phyloP scores from a whole-genome alignment of 2,329 filamentous ascomycete genomes.

The Botrytis aclada region DNA sequence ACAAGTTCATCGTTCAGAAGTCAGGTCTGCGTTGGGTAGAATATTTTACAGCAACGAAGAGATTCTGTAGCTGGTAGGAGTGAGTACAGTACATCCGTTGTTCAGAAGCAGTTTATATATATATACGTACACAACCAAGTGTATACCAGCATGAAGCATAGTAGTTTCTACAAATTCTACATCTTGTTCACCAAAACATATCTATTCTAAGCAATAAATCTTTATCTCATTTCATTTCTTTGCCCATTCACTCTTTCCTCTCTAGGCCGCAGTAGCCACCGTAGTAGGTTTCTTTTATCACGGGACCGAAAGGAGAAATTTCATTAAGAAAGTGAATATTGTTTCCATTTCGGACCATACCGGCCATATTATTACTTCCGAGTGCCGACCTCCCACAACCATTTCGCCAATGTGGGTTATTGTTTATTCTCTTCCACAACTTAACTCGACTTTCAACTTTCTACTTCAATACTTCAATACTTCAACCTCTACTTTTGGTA shows the following conservation, averaged over 20 bases:
- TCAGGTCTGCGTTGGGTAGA: not conserved
- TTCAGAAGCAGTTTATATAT: not conserved
- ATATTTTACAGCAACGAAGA: not conserved
- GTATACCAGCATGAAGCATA: not conserved
- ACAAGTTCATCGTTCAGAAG: not conserved
- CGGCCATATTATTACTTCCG: not conserved
- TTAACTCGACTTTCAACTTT: not conserved
- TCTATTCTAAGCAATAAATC: not conserved
- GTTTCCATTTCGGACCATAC: not conserved
- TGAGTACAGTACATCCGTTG: not conserved
- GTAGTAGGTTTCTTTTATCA: not conserved
- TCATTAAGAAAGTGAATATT: not conserved
- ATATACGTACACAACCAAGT: not conserved
- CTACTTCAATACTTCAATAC: not conserved
- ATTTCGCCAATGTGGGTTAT: not conserved
- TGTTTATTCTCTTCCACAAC: not conserved
- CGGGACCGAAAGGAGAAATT: not conserved
- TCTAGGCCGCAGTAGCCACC: not conserved
- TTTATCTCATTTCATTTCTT: not conserved
- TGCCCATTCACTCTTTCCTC: not conserved
- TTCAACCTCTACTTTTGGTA: not conserved
- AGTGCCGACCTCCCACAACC: not conserved
- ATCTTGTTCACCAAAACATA: not conserved
- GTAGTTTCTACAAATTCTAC: no score
- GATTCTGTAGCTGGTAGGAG: not conserved